phyloP scores from a whole-genome alignment of 352 stramenopile species.

The Globisporangium alternatum region DNA sequence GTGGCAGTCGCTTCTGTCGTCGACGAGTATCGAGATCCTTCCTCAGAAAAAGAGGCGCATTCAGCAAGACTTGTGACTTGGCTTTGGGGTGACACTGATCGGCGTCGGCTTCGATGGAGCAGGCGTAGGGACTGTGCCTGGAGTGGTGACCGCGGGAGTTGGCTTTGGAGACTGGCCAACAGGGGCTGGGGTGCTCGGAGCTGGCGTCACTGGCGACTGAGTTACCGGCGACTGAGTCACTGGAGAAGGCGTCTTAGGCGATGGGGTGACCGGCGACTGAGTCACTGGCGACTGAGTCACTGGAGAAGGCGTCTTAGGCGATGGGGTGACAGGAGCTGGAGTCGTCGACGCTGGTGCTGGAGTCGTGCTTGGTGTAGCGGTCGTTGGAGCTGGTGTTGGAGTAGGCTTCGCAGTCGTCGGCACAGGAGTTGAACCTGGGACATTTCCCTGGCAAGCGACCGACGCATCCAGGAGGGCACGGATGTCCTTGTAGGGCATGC shows the following conservation, averaged over 20 bases:
- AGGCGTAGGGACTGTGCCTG: background rate
- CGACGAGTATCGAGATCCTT: too few relatives aligned
- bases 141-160: background rate
- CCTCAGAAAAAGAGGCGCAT: background rate
- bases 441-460: background rate
- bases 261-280: background rate
- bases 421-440: background rate
- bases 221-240: background rate
- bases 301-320: background rate
- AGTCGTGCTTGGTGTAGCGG: background rate
- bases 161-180: background rate
- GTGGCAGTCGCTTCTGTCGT: too few relatives aligned
- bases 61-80: background rate
- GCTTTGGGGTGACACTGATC: background rate
- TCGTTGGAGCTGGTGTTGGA: background rate
- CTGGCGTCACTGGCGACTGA: background rate
- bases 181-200: background rate
- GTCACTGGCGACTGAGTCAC: background rate
- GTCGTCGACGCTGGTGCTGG: background rate
- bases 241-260: background rate
- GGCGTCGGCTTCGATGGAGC: slow-evolving; percentile 4
- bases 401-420: background rate
- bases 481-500: slow-evolving; percentile 13
- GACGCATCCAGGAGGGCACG: slow-evolving; percentile 8
- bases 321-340: background rate